Conservation (phyloP, 2,329 filamentous ascomycete genomes). For the Penicillium sp. region DNA sequence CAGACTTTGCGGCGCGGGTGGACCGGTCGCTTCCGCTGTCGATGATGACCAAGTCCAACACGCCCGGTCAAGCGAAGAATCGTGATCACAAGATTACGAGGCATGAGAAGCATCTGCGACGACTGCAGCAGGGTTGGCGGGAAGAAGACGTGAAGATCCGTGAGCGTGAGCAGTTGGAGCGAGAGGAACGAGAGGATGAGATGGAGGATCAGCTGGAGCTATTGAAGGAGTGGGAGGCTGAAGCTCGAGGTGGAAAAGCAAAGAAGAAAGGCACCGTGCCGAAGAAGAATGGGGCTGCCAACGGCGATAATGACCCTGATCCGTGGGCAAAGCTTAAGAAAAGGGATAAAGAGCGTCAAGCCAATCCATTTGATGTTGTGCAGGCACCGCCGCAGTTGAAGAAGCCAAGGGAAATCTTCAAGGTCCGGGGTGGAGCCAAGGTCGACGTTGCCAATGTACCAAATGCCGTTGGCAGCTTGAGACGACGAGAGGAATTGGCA, state of each 20-base stretch:
- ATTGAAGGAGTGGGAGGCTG: slow-evolving; percentile 58
- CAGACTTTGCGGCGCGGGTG: slow-evolving; percentile 75
- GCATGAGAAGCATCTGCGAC: slow-evolving; percentile 72
- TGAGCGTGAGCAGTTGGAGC: slow-evolving; percentile 72
- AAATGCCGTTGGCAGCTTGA: slow-evolving; percentile 62
- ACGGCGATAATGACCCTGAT: slow-evolving; percentile 62
- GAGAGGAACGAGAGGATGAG: slow-evolving; percentile 59
- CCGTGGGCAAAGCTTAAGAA: slow-evolving; percentile 72
- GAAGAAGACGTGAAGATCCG: slow-evolving; percentile 52
- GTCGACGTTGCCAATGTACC: slow-evolving; percentile 66
- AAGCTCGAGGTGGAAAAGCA: slow-evolving; percentile 47
- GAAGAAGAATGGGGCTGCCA: slow-evolving; percentile 39
- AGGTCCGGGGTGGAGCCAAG: slow-evolving; percentile 57
- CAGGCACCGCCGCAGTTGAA: slow-evolving; percentile 70
- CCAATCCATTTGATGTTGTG: slow-evolving; percentile 50
- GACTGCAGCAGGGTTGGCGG: slow-evolving; percentile 55
- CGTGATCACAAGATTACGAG: slow-evolving; percentile 62
- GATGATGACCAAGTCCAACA: slow-evolving; percentile 57
- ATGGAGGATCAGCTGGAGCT: slow-evolving; percentile 58
- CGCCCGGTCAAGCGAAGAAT: slow-evolving; percentile 26
- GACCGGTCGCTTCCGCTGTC: slow-evolving; percentile 75
- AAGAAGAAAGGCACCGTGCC: slow-evolving; percentile 41
- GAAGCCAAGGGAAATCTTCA: slow-evolving; percentile 57
- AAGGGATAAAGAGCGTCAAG: slow-evolving; percentile 39
- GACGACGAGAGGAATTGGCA: slow-evolving; percentile 67